Base-by-base conservation (phyloP, 129 eudicot genomes). In the Logfia minima region DNA sequence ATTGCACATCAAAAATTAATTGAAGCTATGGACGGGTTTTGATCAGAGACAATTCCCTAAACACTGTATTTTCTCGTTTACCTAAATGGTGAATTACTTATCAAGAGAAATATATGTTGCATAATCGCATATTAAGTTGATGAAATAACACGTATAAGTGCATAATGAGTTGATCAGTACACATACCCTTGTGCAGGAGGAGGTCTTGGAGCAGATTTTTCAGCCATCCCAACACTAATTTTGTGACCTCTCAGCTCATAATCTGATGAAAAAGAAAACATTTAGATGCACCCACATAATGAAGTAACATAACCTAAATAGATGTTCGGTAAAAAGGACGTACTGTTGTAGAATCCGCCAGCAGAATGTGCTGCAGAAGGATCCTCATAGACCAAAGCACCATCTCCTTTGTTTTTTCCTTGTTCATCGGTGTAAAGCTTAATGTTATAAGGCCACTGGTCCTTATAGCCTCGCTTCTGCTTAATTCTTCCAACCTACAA, bases 301-400 rank as follows among this genome's bases (percentile, higher is more conserved):
- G 34, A 35, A 62, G 22, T 51, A 31, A 21, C 32, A 64, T 32
- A 59, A 31, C 29, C 53, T 43, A 16, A 13, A 19, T 61, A 1
- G 2, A 13, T 61, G 67, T 66, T 60, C 9, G 72, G 28, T 10
- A n/a, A n/a, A 34, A 70, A 53, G 53, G 10, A 6, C 53, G 39
- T 87, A 93, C 98, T 81, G 72, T 91, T 94, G 71, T 72, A 94
- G 52, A 94, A 94, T 34, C 97, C 96, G 55, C 99, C 97, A 71
- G 97, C 99, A 72, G 97, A 83, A 83, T 94, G 99, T 26, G 99
- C 99, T 39, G 99, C 99, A 83, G 88, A 86, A 41, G 99, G 99
- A 82, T 94, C 99, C 81, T 94, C 99, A 79, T 94, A 94, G n/a
- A 92, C 90, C 82, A 94, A 83, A 79, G 85, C 91, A 52, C 79